Evolutionary conservation across 1,284 basidiomycete genomes (phyloP), one percentile per base, ranked within the genome.

Genomic region (Fomitiporia mediterranea): DNA sequence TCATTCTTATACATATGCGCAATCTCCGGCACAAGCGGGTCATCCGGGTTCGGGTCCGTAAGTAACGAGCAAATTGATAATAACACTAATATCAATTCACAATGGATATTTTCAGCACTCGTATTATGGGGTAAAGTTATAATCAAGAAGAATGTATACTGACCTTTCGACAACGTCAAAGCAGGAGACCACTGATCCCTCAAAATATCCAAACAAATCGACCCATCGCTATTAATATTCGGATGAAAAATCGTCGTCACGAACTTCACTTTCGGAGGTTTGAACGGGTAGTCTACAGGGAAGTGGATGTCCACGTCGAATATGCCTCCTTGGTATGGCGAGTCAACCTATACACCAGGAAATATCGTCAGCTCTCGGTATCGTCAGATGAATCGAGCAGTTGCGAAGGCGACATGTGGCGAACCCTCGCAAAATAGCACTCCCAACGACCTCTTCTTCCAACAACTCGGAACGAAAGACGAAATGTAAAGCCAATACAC

Each of bases 261-360:
- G 77, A 99, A 99, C 76, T 89, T 91, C 73, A 99, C 94, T 83
- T 98, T 98, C 72, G 97, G 97, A 40, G 97, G 96, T 80, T 96
- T 96, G 86, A 98, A 97, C 38, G 94, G 94, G 79, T 98, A 98
- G 74, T 98, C 94, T 73, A 86, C 86, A 46, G 90, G 91, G 83
- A 96, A 95, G 50, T 82, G 85, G 71, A 96, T 95, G 57, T 84
- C 91, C 63, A 97, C 84, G 87, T 96, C 95, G 79, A 96, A 97
- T 59, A 97, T 93, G 71, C 94, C 94, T 65, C 94, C 94, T 37
- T 94, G 86, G 69, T 97, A 97, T 46, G 94, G 94, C 66, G 92
- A 95, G 70, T 97, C 94, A 67, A 87, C 84, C 91, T 95, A 66
- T 30, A 30, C 13, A 58, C 25, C 23, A 62, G 65, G 60, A 66